Percentiles rank a stretch among this genome's conserved stretches.
Evolutionary conservation across 2,329 filamentous ascomycete species (phyloP).

Genomic region (Magnaporthiopsis incrustans): DNA sequence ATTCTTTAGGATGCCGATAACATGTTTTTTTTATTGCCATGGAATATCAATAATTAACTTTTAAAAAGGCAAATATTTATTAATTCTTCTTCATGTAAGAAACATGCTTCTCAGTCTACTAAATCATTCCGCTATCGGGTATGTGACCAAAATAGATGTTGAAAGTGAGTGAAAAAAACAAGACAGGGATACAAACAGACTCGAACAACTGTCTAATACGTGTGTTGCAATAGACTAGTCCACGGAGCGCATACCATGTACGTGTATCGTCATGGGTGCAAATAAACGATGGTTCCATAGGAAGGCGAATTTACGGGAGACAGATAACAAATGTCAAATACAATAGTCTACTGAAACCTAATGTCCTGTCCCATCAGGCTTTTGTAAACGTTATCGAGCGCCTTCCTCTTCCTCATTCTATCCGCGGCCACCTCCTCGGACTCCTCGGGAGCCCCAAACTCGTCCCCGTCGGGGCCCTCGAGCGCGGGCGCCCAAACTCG

Average conservation of each 20-base stretch:
- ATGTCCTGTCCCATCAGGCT: slow-evolving; percentile 67
- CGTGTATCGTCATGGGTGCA: no score
- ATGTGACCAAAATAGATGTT: no score
- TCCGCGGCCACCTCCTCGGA: slow-evolving; percentile 35
- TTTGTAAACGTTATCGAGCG: slow-evolving; percentile 70
- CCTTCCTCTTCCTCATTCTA: slow-evolving; percentile 61
- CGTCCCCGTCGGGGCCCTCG: slow-evolving; percentile 29
- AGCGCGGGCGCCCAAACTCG: slow-evolving; percentile 64
- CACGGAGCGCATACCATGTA: no score
- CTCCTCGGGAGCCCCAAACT: slow-evolving; percentile 37
- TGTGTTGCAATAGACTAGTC: neutral
- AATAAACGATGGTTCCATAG: neutral
- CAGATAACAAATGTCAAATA: neutral
- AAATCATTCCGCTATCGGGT: no score
- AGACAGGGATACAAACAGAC: neutral
- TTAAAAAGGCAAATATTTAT: no score
- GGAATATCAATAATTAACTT: no score
- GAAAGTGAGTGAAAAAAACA: neutral
- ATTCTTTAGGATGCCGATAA: no score
- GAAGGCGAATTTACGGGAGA: neutral
- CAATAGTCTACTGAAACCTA: slow-evolving; percentile 38
- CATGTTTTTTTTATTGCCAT: no score
- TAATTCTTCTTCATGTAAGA: no score
- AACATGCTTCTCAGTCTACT: no score
- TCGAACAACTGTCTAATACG: neutral